Percentiles rank a stretch among this genome's conserved stretches.
These are phyloP conservation scores for Blastobotrys illinoisensis DNA, from an alignment of 1,139 yeast genomes.

Conservation along the genomic window DNA sequence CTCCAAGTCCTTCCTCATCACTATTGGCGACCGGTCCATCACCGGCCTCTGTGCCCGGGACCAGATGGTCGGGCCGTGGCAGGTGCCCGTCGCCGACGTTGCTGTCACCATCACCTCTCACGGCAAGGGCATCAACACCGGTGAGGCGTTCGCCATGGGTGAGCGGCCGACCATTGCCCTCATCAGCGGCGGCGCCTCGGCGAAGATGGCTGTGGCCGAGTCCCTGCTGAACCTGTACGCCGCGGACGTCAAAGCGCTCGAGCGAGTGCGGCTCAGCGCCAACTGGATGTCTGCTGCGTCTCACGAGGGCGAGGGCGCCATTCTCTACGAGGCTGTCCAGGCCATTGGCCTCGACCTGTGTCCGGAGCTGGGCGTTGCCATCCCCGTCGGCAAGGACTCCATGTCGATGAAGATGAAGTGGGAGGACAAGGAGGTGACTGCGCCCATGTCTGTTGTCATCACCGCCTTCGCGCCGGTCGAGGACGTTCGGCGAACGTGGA, in stretches of 20 bases:
- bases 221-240: constrained; percentile 84
- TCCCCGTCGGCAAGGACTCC: constrained; percentile 98
- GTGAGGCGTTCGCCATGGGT: constrained; percentile 98
- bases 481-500: constrained; percentile 89
- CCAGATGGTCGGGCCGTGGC: constrained; percentile 99
- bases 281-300: constrained; percentile 99
- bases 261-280: constrained; percentile 81
- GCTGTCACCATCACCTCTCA: constrained; percentile 93
- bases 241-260: constrained; percentile 75
- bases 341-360: constrained; percentile 94
- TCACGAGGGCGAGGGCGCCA: constrained; percentile 93
- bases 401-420: constrained; percentile 99
- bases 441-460: constrained; percentile 87
- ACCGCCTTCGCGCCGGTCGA: constrained; percentile 89
- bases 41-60: constrained; percentile 97
- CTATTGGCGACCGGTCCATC: constrained; percentile 95
- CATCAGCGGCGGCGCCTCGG: constrained; percentile 91
- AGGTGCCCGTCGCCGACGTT: constrained; percentile 98
- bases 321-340: constrained; percentile 92
- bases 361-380: constrained; percentile 84
- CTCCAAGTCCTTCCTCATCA: constrained; percentile 87
- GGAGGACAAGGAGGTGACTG: constrained; percentile 82
- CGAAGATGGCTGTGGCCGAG: constrained; percentile 95
- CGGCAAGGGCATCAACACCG: constrained; percentile 71
- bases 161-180: constrained; percentile 91